These are phyloP conservation scores for Volvox reticuliferus DNA, from an alignment of 139 green algal species.

Conservation along the genomic window DNA sequence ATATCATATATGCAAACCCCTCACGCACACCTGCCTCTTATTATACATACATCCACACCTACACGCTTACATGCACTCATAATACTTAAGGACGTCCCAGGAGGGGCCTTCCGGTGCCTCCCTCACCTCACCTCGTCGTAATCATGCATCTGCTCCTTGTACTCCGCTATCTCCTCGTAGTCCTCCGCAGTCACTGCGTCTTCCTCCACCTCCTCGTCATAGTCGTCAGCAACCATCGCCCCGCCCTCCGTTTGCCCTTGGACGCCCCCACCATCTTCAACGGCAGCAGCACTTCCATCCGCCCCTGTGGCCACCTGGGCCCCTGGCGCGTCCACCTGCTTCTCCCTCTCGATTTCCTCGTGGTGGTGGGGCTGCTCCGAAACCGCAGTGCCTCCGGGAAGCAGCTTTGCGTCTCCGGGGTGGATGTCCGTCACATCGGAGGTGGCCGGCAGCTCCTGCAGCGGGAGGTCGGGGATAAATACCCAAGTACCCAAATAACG, in stretches of 20 bases:
- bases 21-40: too few species aligned
- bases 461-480: neutral
- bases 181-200: slow-evolving; percentile 4
- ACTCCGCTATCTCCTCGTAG: slow-evolving; percentile 25
- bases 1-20: too few species aligned
- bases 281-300: neutral
- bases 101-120: too few species aligned
- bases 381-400: neutral
- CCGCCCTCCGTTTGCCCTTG: slow-evolving; percentile 22
- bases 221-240: slow-evolving; percentile 22
- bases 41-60: too few species aligned
- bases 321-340: neutral
- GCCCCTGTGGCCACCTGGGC: neutral
- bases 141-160: neutral
- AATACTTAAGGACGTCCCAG: too few species aligned
- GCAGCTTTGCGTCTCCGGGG: neutral
- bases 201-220: slow-evolving; percentile 33
- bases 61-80: too few species aligned
- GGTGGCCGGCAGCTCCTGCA: neutral
- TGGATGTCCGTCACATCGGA: neutral
- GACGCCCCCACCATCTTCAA: neutral
- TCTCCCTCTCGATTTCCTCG: slow-evolving; percentile 11
- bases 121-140: neutral
- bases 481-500: too few species aligned
- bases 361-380: slow-evolving; percentile 1